phyloP scores from a whole-genome alignment of 257 asterid species.

The Solanum ahanhuiri region DNA sequence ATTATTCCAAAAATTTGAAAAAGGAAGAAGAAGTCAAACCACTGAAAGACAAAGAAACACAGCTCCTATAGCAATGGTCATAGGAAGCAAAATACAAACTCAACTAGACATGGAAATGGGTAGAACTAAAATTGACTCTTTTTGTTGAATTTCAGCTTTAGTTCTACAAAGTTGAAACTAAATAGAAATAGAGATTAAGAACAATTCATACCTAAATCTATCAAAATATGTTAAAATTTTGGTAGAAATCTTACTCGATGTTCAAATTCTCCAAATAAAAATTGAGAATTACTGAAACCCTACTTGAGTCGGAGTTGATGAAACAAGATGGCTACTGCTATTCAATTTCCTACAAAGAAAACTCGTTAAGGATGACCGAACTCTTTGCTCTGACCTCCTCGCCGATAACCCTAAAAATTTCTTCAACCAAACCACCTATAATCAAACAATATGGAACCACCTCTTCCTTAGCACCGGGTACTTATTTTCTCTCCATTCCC shows the following conservation, averaged over 20 bases:
- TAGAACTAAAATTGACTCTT: neutral
- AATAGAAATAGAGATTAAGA: too few relatives aligned
- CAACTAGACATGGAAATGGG: neutral
- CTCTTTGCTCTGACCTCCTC: neutral
- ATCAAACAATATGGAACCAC: neutral
- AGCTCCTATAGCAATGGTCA: neutral
- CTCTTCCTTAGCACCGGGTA: neutral
- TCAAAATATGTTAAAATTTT: neutral
- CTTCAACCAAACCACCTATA: too few relatives aligned
- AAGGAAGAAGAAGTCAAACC: neutral
- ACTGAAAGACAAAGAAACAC: neutral
- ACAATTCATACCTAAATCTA: neutral
- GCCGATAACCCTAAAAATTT: too few relatives aligned
- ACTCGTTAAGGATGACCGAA: neutral
- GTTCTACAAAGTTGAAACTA: too few relatives aligned
- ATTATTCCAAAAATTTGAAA: neutral
- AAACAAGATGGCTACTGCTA: neutral
- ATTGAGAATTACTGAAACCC: neutral
- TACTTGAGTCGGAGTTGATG: neutral
- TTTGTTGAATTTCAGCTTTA: too few relatives aligned
- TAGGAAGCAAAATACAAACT: constrained; percentile 8
- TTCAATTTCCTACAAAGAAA: neutral
- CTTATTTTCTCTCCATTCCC: too few relatives aligned
- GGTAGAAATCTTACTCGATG: neutral
- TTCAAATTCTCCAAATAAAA: neutral